Evolutionary conservation across 768 basidiomycete species (phyloP), one percentile per base, ranked within the genome.

Genomic region (Trametes cingulata): DNA sequence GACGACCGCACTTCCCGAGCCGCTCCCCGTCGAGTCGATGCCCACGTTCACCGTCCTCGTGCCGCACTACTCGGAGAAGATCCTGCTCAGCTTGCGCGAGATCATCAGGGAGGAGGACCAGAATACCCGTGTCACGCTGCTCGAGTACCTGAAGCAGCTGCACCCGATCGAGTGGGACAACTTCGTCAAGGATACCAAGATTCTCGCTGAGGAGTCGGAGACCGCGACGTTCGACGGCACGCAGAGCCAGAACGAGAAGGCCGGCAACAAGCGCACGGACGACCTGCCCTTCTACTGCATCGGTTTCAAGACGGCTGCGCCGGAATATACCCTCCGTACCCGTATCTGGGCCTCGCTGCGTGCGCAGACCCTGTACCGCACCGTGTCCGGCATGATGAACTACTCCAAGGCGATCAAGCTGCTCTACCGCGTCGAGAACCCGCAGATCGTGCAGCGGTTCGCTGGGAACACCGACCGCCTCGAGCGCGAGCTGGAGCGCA

Each of bases 301-400:
- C 65, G 97, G 97, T 62, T 99, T 99, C 87, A 99, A 98, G 80
- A 97, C 91, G 3, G 94, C 97, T 2, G 95, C 95, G 5, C 97
- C 97, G 1, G 97, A 99, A 73, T 98, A 97, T 74, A 99, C 97
- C 33, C 86, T 99, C 46, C 93, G 97, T 64, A 98, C 96, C 0
- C 93, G 97, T 74, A 99, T 99, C 66, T 98, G 97, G 97, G 96
- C 97, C 2, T 98, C 95, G 2, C 83, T 99, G 25, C 93, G 97
- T 54, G 95, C 95, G 6, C 97, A 99, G 76, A 99, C 97, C 0
- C 85, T 99, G 33, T 99, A 99, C 75, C 89, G 97, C 63, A 99
- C 97, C 12, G 94, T 98, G 19, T 98, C 97, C 5, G 97, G 97
- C 62, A 98, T 99, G 93, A 98, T 99, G 97, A 98, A 99, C 78